These are phyloP conservation scores for Calonectria fujianensis DNA, from an alignment of 2,329 filamentous ascomycete genomes.

Conservation along the genomic window DNA sequence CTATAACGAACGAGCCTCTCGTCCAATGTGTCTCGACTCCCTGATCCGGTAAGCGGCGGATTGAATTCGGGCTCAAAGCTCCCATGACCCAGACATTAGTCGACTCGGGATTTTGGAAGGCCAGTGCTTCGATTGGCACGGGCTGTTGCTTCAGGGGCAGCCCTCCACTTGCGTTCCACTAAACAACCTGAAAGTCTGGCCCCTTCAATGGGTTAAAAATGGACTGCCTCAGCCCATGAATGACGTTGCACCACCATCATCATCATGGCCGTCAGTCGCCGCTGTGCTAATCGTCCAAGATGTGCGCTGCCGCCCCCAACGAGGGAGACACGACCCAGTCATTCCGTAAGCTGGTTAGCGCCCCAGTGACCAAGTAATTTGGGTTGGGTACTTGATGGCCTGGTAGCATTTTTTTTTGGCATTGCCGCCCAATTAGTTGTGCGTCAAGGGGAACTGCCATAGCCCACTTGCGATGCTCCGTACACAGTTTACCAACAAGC, in stretches of 20 bases:
- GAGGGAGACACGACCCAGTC: neutral
- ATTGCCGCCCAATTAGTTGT: constrained; percentile 15
- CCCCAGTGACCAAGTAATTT: neutral
- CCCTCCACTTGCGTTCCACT: constrained; percentile 15
- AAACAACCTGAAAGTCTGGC: constrained; percentile 22
- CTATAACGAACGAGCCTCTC: neutral
- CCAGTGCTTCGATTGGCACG: constrained; percentile 26
- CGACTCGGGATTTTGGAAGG: constrained; percentile 6
- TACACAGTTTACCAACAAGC: constrained; percentile 15
- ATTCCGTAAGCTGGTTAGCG: constrained; percentile 15
- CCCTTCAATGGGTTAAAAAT: constrained; percentile 26
- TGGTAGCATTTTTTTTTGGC: neutral
- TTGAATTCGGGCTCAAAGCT: constrained; percentile 19
- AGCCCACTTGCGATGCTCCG: constrained; percentile 12
- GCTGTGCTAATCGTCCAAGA: constrained; percentile 15
- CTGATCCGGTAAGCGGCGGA: neutral
- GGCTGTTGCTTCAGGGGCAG: constrained; percentile 32
- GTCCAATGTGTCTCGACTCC: neutral
- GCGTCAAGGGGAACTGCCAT: constrained; percentile 11
- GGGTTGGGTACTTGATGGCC: neutral
- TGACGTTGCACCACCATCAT: constrained; percentile 32
- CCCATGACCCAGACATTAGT: neutral
- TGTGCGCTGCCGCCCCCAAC: constrained; percentile 21
- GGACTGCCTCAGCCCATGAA: constrained; percentile 34
- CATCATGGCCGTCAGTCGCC: constrained; percentile 16